phyloP scores from a whole-genome alignment of 805 yeast genomes.

The Candida golubevii region DNA sequence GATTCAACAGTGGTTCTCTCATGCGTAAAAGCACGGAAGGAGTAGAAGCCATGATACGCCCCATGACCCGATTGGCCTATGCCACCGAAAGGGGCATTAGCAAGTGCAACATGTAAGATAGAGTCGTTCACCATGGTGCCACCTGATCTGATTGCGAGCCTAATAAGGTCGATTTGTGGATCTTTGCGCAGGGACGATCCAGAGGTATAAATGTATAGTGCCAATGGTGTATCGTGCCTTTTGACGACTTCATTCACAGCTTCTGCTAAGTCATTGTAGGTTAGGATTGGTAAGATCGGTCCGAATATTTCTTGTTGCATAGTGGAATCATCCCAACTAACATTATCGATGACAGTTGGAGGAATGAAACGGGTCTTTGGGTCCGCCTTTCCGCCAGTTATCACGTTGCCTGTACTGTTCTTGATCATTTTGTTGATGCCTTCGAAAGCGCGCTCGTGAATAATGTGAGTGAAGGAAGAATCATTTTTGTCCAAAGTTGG shows the following conservation, averaged over 20 bases:
- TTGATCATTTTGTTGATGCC: conserved; percentile 43
- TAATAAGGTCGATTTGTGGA: conserved; percentile 39
- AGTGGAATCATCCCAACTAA: conserved; percentile 59
- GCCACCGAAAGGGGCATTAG: conserved; percentile 86
- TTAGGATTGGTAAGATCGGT: conserved; percentile 74
- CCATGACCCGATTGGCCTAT: conserved; percentile 83
- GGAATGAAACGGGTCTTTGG: conserved; percentile 46
- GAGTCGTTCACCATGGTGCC: conserved; percentile 67
- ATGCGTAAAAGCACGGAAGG: conserved; percentile 66
- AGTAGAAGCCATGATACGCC: conserved; percentile 69
- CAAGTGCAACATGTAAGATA: conserved; percentile 62
- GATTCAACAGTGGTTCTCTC: conserved; percentile 63
- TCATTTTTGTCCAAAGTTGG: conserved; percentile 29
- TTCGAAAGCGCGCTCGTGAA: conserved; percentile 50
- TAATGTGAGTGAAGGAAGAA: conserved; percentile 51
- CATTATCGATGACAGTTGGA: conserved; percentile 70
- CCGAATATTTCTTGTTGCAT: conserved; percentile 82
- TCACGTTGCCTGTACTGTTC: conserved; percentile 49
- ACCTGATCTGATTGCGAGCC: conserved; percentile 63
- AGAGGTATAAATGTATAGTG: conserved; percentile 62
- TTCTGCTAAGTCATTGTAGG: conserved; percentile 42
- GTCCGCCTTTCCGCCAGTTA: conserved; percentile 45
- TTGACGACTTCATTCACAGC: conserved; percentile 42
- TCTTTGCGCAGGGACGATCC: conserved; percentile 46
- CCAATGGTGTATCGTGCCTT: conserved; percentile 73